Evolutionary conservation across 2,329 filamentous ascomycete species (phyloP), one percentile per base, ranked within the genome.

Genomic region (Sphaerulina musiva): DNA sequence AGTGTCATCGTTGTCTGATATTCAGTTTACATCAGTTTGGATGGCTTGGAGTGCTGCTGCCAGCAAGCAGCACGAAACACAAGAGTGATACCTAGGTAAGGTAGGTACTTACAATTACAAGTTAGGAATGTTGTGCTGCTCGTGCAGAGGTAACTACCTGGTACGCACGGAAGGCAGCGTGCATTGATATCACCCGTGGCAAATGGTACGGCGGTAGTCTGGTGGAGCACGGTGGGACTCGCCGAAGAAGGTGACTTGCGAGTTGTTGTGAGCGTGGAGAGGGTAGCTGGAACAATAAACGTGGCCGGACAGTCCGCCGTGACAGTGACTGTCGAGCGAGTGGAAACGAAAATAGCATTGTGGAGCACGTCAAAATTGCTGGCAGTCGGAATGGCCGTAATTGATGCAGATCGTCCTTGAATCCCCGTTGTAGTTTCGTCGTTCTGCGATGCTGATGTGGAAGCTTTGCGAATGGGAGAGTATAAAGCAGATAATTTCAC

Each of bases 141-240:
- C 29, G 66, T 67, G 68, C 72, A 74, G 56, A 73, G 66, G 64
- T 71, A 72, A n/a, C 68, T 67, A 17, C 69, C 70, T 1, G 70
- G 71, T 1, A 66, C 63, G 58, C 72, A 74, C 34, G 70, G 69
- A 1, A 70, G 64, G 53, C 68, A 70, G 9, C 34, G 29, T 47
- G 54, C 50, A 32, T 61, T 57, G 14, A 65, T 59, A 48, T 70
- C 62, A 44, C 60, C 62, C 17, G 64, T 63, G n/a, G 62, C 64
- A 50, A 62, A 67, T 14, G 59, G 56, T 44, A 38, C 26, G 23
- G 50, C 26, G 23, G 56, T 51, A 34, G 56, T 51, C 31, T 57
- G 56, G 53, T 26, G 46, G 43, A 47, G 51, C 11, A 4, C 12
- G 17, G 31, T 46, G 29, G 46, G 44, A 38, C 51, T 31, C 31